Base-by-base conservation (phyloP, 2,329 filamentous ascomycete species). In the Cordyceps cateniannulata region DNA sequence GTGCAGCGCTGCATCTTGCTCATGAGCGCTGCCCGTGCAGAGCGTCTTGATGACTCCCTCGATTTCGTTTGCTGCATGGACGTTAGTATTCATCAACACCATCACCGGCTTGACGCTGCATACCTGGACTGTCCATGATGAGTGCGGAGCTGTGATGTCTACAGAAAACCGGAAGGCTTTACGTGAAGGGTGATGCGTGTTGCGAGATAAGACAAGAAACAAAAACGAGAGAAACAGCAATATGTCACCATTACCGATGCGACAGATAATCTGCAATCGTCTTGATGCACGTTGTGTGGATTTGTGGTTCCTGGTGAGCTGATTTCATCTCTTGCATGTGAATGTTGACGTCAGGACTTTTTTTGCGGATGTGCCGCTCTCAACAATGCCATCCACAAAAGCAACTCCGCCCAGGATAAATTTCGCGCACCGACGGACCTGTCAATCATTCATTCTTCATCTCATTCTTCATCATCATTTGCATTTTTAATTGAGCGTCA, bases 1-100 rank as follows among this genome's bases (percentile, higher is more conserved):
- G 61, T 89, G 79, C 25, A 96, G 77, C 0, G 88, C 79, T 3
- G 79, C 76, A 60, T 80, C 75, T 72, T 96, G 91, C 38, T 88
- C 76, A 1, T 82, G 78, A 0, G 87, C 86, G 0, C 81, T 80
- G 50, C 88, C 86, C 70, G 88, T 84, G 45, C 85, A 87, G 62
- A 96, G 82, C 40, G 81, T 77, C 62, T 81, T 81, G 71, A 96
- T 89, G 58, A 96, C 79, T 12, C 73, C 71, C 24, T 78, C 69
- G 65, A 93, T 88, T 63, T 96, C 50, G 38, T 47, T 47, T 48
- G 29, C 57, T 58, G 8, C 22, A 8, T 45, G 3, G 1, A 9
- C 16, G 24, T 44, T 20, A 54, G 53, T 14, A 48, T 47, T 40
- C 6, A 9, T 10, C 5, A 12, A 22, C 7, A 22, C 2, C 9